A percentile compares a stretch with the other conserved stretches of the same genome.
phyloP scores from a whole-genome alignment of 192 early-diverging fungal species.

The Coemansia sp. region DNA sequence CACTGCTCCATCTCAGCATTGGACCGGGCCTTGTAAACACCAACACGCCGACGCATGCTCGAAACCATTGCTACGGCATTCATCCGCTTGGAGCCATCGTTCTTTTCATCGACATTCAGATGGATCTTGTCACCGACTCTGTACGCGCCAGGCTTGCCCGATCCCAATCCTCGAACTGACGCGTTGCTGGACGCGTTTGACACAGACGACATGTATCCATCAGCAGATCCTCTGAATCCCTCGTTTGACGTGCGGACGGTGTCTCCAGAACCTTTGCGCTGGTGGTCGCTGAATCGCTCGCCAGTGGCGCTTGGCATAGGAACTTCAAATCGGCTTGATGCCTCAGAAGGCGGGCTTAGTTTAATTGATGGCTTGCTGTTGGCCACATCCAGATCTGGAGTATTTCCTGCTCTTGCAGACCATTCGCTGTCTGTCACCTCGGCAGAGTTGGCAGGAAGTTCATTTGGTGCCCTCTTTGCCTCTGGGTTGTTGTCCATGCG shows the following conservation, averaged over 20 bases:
- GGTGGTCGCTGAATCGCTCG: conserved; percentile 9
- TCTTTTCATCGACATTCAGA: conserved; percentile 26
- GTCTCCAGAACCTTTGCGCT: conserved; percentile 18
- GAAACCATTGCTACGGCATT: conserved; percentile 25
- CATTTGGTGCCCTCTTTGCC: background rate
- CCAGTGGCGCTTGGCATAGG: background rate
- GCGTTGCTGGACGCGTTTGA: conserved; percentile 23
- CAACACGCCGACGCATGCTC: conserved; percentile 34
- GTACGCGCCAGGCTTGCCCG: conserved; percentile 34
- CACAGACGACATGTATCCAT: conserved; percentile 31
- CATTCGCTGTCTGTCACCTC: conserved; percentile 22
- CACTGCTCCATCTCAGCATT: conserved; percentile 57
- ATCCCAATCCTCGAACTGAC: conserved; percentile 11
- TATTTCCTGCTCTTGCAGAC: background rate
- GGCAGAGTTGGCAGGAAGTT: conserved; percentile 12
- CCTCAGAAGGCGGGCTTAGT: conserved; percentile 2
- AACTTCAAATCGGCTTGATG: background rate
- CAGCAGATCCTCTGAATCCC: conserved; percentile 11
- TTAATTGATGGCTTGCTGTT: conserved; percentile 13
- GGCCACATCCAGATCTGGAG: background rate
- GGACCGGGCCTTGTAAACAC: conserved; percentile 50
- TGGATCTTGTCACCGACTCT: conserved; percentile 28
- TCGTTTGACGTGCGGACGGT: conserved; percentile 9
- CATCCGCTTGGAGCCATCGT: conserved; percentile 19
- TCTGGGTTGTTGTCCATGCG: conserved; percentile 14